Evolutionary conservation across 177 flowering plant species (phyloP).

Genomic region (Vitis hybrid): DNA sequence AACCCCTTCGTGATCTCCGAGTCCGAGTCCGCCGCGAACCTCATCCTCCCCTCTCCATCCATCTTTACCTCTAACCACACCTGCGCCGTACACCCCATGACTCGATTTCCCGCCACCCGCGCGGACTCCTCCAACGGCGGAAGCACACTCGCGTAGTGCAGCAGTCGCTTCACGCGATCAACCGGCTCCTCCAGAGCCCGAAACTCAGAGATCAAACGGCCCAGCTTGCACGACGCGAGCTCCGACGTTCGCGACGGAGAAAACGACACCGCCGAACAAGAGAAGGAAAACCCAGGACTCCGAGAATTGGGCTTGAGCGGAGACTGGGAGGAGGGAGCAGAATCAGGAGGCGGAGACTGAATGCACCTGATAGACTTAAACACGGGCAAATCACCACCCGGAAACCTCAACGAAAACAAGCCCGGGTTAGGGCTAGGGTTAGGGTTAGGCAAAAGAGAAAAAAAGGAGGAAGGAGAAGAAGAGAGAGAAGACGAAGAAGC

Average conservation of each 20-base stretch:
- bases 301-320: conserved; percentile 5
- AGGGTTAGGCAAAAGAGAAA: conserved; percentile 11
- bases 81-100: conserved; percentile 89
- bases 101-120: conserved; percentile 54
- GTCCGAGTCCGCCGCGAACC: conserved; percentile 77
- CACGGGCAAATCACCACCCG: background rate
- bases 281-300: conserved; percentile 18
- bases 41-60: conserved; percentile 56
- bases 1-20: conserved; percentile 86
- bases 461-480: conserved; percentile 12
- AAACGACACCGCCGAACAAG: conserved; percentile 36
- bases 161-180: conserved; percentile 64
- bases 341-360: conserved; percentile 14
- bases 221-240: conserved; percentile 32
- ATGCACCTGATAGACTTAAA: conserved; percentile 21
- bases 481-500: conserved; percentile 20
- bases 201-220: conserved; percentile 54
- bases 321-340: conserved; percentile 3
- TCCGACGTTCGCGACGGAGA: conserved; percentile 26
- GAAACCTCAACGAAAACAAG: background rate
- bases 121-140: conserved; percentile 44
- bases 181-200: conserved; percentile 46
- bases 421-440: conserved; percentile 11
- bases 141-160: conserved; percentile 54
- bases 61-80: conserved; percentile 73